These are phyloP conservation scores for Rosa lucieae DNA, from an alignment of 306 rosid species.

Conservation along the genomic window DNA sequence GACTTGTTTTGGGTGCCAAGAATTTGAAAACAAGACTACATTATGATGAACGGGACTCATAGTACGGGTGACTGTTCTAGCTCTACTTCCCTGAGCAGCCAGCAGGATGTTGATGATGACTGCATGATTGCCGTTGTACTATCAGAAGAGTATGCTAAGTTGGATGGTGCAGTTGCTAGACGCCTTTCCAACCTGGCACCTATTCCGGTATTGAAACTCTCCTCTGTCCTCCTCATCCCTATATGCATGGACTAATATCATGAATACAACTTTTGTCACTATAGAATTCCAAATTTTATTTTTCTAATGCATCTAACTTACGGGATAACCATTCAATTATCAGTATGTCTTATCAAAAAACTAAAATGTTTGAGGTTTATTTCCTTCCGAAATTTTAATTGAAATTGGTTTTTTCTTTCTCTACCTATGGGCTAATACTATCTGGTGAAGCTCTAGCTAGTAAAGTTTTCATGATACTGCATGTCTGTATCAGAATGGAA, in stretches of 20 bases:
- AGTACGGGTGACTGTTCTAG: conserved; percentile 57
- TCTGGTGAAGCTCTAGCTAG: background rate
- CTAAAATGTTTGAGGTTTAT: too few relatives aligned
- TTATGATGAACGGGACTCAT: conserved; percentile 37
- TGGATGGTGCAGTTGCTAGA: conserved; percentile 60
- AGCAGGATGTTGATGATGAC: conserved; percentile 63
- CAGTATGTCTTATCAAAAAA: background rate
- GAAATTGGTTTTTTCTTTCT: too few relatives aligned
- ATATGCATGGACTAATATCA: background rate
- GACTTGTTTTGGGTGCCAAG: background rate
- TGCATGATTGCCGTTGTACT: conserved; percentile 73
- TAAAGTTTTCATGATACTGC: conserved; percentile 3
- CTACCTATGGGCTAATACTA: background rate
- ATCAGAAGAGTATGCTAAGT: conserved; percentile 78
- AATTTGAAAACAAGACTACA: conserved; percentile 1
- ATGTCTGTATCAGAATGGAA: background rate
- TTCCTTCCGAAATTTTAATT: too few relatives aligned
- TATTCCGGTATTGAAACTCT: conserved; percentile 47
- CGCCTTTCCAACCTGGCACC: conserved; percentile 75
- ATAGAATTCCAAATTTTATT: background rate
- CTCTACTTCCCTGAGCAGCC: conserved; percentile 61
- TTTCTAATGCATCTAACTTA: background rate
- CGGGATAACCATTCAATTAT: background rate
- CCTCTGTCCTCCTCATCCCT: background rate
- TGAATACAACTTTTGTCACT: background rate